Percentiles rank a stretch among this genome's conserved stretches.
These are phyloP conservation scores for Lentinula lateritia DNA, from an alignment of 768 basidiomycete genomes.

Conservation along the genomic window DNA sequence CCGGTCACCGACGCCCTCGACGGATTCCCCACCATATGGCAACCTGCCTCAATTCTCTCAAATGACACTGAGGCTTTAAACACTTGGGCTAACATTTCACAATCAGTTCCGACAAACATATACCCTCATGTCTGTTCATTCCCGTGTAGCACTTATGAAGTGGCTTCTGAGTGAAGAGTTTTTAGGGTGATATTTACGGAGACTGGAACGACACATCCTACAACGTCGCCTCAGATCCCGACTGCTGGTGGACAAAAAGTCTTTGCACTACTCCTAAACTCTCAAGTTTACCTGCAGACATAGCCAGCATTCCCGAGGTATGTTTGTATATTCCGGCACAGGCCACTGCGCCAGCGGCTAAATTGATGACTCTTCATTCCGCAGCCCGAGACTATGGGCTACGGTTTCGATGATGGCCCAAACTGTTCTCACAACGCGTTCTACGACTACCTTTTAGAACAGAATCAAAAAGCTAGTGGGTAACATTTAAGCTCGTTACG, in stretches of 20 bases:
- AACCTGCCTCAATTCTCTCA: conserved; percentile 35
- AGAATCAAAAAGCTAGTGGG: conserved; percentile 60
- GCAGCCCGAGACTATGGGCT: conserved; percentile 52
- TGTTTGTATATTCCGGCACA: neutral
- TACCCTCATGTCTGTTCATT: conserved; percentile 29
- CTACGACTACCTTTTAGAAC: conserved; percentile 44
- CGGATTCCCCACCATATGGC: conserved; percentile 42
- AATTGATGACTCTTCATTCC: neutral
- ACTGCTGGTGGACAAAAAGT: conserved; percentile 38
- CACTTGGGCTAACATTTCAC: conserved; percentile 37
- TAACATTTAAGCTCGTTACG: conserved; percentile 5
- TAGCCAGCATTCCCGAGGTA: conserved; percentile 44
- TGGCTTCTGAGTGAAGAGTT: neutral
- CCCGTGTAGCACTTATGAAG: neutral
- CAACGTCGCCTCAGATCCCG: conserved; percentile 27
- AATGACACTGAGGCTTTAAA: conserved; percentile 35
- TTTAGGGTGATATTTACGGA: conserved; percentile 4
- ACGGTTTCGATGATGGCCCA: conserved; percentile 61
- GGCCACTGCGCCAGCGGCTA: neutral
- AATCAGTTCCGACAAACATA: conserved; percentile 41
- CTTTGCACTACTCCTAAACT: conserved; percentile 46
- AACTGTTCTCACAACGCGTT: conserved; percentile 62
- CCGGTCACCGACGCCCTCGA: conserved; percentile 23
- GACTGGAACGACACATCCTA: conserved; percentile 21
- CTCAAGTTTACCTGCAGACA: conserved; percentile 36